Percentiles rank a stretch among this genome's conserved stretches.
Evolutionary conservation across 495 filamentous ascomycete species (phyloP).

Genomic region (Oleoguttula mirabilis): DNA sequence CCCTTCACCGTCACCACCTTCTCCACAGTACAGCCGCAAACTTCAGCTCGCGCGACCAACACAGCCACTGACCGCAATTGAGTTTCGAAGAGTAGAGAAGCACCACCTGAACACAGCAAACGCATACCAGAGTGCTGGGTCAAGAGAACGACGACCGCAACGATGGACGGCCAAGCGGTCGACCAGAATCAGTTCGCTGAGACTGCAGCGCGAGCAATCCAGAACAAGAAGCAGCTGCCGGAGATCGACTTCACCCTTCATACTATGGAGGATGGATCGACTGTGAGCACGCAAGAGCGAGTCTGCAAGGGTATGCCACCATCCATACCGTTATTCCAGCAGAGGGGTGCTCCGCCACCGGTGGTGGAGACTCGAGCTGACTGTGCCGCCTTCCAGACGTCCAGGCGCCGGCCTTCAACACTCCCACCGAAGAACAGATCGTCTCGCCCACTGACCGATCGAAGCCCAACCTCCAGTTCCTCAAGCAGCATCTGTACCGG

Average conservation of each 20-base stretch:
- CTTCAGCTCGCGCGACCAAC: not conserved
- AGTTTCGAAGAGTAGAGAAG: not conserved
- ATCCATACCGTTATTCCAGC: too few species aligned
- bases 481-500: constrained; percentile 96
- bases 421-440: constrained; percentile 74
- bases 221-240: constrained; percentile 82
- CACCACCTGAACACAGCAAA: not conserved
- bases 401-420: constrained; percentile 87
- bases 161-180: constrained; percentile 17
- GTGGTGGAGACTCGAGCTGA: not conserved
- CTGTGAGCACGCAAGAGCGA: constrained; percentile 88
- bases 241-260: constrained; percentile 98
- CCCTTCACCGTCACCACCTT: too few species aligned
- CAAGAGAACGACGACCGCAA: not conserved
- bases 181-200: constrained; percentile 29
- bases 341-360: not conserved
- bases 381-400: constrained; percentile 50
- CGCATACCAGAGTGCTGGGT: not conserved
- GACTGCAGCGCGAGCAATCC: constrained; percentile 56
- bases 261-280: constrained; percentile 89
- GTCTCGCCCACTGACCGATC: constrained; percentile 63
- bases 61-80: not conserved
- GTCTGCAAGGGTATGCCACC: constrained; percentile 80
- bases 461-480: constrained; percentile 84
- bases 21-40: not conserved